A percentile compares a stretch with the other conserved stretches of the same genome.
Conservation (phyloP, 2,329 filamentous ascomycete genomes). For the Clonostachys solani region DNA sequence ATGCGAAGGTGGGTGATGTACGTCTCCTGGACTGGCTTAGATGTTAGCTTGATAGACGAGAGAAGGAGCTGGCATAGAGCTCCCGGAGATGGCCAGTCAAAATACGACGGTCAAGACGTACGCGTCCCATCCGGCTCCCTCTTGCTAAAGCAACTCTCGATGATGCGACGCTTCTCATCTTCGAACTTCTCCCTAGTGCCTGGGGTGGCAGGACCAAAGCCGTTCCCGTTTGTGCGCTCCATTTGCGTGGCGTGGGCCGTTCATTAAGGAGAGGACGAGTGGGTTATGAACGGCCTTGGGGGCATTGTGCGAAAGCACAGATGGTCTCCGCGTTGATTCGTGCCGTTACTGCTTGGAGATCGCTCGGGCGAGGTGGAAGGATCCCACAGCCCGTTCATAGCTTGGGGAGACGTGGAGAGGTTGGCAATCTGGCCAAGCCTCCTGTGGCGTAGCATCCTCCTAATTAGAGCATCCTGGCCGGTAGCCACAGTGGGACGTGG, state of each 20-base stretch:
- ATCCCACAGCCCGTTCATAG: no score
- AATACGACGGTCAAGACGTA: conserved; percentile 40
- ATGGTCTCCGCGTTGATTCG: no score
- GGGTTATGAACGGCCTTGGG: conserved; percentile 13
- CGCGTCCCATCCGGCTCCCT: conserved; percentile 81
- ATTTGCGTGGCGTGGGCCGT: conserved; percentile 15
- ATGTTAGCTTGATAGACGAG: conserved; percentile 2
- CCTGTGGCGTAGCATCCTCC: no score
- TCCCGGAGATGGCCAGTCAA: neutral
- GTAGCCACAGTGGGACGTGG: no score
- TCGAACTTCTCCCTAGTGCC: conserved; percentile 79
- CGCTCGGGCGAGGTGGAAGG: no score
- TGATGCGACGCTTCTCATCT: conserved; percentile 91
- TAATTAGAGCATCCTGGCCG: no score
- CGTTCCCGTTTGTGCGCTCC: conserved; percentile 33
- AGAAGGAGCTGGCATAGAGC: neutral
- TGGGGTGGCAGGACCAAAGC: conserved; percentile 21
- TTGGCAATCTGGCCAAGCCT: no score
- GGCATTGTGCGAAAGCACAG: conserved; percentile 9
- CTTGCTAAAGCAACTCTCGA: conserved; percentile 91
- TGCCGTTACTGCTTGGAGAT: no score
- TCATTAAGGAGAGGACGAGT: conserved; percentile 11
- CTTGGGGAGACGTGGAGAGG: no score
- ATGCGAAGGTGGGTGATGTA: conserved; percentile 98
- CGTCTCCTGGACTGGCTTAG: conserved; percentile 58